These are phyloP conservation scores for Irpex rosettiformis DNA, from an alignment of 1,284 basidiomycete species.

Conservation along the genomic window DNA sequence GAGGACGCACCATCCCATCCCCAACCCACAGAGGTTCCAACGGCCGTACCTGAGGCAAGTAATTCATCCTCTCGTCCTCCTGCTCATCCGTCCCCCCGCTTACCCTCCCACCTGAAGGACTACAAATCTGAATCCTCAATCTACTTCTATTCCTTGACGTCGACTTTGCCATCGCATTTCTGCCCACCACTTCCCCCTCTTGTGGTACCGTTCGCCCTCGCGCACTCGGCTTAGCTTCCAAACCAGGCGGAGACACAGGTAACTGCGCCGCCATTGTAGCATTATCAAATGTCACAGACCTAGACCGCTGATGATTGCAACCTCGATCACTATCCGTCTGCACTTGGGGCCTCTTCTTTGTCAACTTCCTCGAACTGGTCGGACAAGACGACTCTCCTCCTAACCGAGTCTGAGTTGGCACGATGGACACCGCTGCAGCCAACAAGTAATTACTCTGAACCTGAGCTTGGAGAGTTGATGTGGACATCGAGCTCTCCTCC, in stretches of 20 bases:
- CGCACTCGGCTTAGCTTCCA: not conserved
- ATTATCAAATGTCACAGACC: not conserved
- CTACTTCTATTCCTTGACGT: not conserved
- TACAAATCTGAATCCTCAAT: not conserved
- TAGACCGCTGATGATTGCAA: not conserved
- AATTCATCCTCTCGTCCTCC: not conserved
- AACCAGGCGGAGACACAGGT: not conserved
- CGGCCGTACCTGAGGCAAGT: not conserved
- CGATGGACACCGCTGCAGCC: not conserved
- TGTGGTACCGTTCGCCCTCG: not conserved
- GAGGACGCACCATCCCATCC: not conserved
- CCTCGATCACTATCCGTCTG: not conserved
- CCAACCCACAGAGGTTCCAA: not conserved
- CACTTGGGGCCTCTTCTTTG: not conserved
- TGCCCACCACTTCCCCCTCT: not conserved
- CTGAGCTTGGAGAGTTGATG: not conserved
- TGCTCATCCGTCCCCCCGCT: not conserved
- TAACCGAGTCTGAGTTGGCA: not conserved
- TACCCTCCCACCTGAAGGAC: not conserved
- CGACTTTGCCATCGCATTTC: not conserved
- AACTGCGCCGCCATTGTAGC: not conserved
- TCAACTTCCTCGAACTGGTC: not conserved
- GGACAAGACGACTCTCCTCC: no score
- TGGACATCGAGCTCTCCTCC: not conserved
- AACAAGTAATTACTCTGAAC: no score